phyloP scores from a whole-genome alignment of 192 early-diverging fungal species.

The Podila verticillata region DNA sequence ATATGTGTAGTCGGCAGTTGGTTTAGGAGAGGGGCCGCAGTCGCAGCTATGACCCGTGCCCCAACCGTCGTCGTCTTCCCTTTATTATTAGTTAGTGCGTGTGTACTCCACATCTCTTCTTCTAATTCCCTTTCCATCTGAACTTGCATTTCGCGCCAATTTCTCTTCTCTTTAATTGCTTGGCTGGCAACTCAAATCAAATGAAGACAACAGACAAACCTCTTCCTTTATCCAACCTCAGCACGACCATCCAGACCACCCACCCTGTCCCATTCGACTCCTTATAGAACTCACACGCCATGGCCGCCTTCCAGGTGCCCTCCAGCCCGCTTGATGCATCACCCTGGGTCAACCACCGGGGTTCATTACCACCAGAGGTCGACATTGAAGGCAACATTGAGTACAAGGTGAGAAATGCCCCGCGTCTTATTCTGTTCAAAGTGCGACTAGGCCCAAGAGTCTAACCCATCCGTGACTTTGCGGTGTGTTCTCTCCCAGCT shows the following conservation, averaged over 20 bases:
- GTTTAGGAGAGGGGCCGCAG: not conserved
- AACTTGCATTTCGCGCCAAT: too few species aligned
- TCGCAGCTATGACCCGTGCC: too few species aligned
- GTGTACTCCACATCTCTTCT: too few species aligned
- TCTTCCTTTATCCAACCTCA: too few species aligned
- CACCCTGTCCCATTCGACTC: not conserved
- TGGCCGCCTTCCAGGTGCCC: conserved; percentile 42
- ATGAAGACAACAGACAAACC: too few species aligned
- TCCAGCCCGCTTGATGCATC: conserved; percentile 17
- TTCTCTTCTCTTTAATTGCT: too few species aligned
- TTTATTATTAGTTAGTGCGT: too few species aligned
- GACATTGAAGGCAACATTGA: conserved; percentile 90
- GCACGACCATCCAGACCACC: too few species aligned
- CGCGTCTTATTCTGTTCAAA: not conserved
- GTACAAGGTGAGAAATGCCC: conserved; percentile 73
- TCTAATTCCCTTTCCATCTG: too few species aligned
- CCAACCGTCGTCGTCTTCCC: too few species aligned
- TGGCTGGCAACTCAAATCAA: too few species aligned
- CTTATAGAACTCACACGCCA: not conserved
- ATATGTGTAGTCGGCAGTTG: not conserved
- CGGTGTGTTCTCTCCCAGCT: conserved; percentile 57
- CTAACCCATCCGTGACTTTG: not conserved
- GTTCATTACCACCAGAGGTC: conserved; percentile 77
- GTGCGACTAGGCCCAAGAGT: not conserved
- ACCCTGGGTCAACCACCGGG: conserved; percentile 49